Evolutionary conservation across 176 grass and related monocot genomes (phyloP).

Genomic region (Oryza punctata): DNA sequence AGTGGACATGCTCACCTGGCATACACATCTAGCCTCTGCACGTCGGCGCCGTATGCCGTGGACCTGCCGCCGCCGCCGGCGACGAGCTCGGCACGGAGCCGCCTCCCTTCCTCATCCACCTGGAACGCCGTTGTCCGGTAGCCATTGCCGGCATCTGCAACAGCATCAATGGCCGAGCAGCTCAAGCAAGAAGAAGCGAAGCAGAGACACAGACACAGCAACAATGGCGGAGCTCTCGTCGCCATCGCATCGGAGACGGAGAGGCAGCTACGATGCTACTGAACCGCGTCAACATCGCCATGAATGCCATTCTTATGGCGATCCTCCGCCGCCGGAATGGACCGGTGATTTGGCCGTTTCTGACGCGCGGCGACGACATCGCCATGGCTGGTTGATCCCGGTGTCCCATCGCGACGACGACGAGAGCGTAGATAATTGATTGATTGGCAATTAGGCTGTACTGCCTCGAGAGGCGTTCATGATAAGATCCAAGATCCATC

Average conservation of each 20-base stretch:
- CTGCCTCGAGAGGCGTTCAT: not conserved
- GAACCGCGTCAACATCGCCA: not conserved
- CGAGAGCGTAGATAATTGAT: not conserved
- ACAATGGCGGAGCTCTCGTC: not conserved
- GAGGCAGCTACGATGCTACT: not conserved
- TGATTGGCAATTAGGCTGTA: not conserved
- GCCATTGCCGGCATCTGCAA: not conserved
- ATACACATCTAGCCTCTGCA: conserved; percentile 39
- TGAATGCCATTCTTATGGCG: not conserved
- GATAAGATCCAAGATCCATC: not conserved
- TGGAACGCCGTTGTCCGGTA: conserved; percentile 24
- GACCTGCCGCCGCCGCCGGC: not conserved
- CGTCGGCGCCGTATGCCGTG: conserved; percentile 28
- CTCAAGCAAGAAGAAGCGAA: not conserved
- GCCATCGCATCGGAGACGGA: conserved; percentile 17
- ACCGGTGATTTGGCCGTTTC: not conserved
- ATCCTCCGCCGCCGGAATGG: not conserved
- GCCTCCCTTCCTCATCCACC: conserved; percentile 7
- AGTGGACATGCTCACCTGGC: conserved; percentile 34
- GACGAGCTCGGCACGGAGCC: conserved; percentile 34
- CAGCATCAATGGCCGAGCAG: not conserved
- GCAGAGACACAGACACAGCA: conserved; percentile 1
- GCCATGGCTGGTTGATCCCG: not conserved
- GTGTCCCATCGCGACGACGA: not conserved
- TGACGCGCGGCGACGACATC: too few relatives aligned